Evolutionary conservation across 306 rosid species (phyloP).

Genomic region (Arachis hypogaea): DNA sequence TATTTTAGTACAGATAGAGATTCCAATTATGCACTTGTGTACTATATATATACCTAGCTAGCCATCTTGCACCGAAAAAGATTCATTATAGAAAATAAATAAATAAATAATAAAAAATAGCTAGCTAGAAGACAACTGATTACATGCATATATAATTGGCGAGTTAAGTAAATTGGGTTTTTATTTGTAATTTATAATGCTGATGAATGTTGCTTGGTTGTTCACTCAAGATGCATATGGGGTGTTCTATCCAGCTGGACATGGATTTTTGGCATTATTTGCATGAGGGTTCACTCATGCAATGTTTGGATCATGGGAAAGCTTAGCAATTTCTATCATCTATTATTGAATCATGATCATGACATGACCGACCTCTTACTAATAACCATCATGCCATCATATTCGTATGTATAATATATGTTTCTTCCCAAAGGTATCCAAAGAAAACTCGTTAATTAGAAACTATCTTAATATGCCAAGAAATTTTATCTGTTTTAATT

Average conservation of each 20-base stretch:
- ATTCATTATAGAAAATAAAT: not conserved
- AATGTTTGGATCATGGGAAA: constrained; percentile 1
- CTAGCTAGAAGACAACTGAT: constrained; percentile 32
- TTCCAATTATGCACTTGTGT: not conserved
- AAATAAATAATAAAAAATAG: not conserved
- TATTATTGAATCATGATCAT: not conserved
- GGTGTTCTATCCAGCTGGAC: constrained; percentile 43
- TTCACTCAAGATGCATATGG: constrained; percentile 24
- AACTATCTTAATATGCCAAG: constrained; percentile 10
- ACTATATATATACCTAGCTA: not conserved
- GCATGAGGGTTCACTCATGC: constrained; percentile 19
- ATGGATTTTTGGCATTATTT: constrained; percentile 36
- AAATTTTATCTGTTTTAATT: too few species aligned
- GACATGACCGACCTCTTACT: not conserved
- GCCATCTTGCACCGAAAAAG: constrained; percentile 36
- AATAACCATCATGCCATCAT: constrained; percentile 2
- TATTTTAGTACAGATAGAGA: constrained; percentile 19
- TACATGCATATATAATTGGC: not conserved
- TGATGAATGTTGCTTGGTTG: constrained; percentile 17
- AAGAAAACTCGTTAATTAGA: constrained; percentile 18
- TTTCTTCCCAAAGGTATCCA: constrained; percentile 36
- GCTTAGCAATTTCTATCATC: not conserved
- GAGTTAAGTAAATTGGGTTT: constrained; percentile 7
- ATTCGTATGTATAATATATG: too few species aligned
- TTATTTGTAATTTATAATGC: not conserved